phyloP scores from a whole-genome alignment of 495 filamentous ascomycete genomes.

The Aspergillus egyptiacus region DNA sequence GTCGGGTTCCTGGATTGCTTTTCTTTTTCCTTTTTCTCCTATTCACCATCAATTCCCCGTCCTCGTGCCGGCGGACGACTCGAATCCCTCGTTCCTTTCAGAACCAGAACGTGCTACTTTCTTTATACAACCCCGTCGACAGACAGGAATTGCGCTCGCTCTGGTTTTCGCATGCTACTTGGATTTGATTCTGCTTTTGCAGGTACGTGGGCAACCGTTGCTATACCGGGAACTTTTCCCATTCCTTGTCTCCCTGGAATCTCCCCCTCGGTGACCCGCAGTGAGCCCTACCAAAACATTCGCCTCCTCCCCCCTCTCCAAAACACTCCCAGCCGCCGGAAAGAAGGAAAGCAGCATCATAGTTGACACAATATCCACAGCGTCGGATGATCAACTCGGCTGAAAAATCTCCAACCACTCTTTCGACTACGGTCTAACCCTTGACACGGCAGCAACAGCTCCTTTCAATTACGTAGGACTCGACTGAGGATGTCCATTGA shows the following conservation, averaged over 20 bases:
- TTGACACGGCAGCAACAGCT: background rate
- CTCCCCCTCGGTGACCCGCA: slow-evolving; percentile 19
- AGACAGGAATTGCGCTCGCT: slow-evolving; percentile 10
- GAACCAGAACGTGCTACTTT: slow-evolving; percentile 13
- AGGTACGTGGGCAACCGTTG: slow-evolving; percentile 24
- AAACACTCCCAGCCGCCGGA: slow-evolving; percentile 19
- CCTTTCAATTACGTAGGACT: background rate
- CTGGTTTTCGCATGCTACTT: slow-evolving; percentile 1
- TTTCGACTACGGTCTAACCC: background rate
- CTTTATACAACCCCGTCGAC: background rate
- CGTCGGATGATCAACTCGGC: background rate
- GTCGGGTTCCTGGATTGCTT: slow-evolving; percentile 10
- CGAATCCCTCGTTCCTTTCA: slow-evolving; percentile 15
- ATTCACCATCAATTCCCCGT: slow-evolving; percentile 13
- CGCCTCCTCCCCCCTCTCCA: slow-evolving; percentile 7
- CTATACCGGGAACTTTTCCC: slow-evolving; percentile 32
- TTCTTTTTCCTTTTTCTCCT: slow-evolving; percentile 9
- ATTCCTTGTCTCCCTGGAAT: slow-evolving; percentile 24
- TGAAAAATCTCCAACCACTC: slow-evolving; percentile 3
- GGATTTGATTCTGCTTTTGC: background rate
- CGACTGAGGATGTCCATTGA: slow-evolving; percentile 34
- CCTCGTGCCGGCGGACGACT: slow-evolving; percentile 17
- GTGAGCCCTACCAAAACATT: slow-evolving; percentile 18
- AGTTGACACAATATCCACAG: slow-evolving; percentile 8
- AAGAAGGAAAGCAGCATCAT: slow-evolving; percentile 10